phyloP scores from a whole-genome alignment of 306 rosid genomes.

The Quercus variabilis region DNA sequence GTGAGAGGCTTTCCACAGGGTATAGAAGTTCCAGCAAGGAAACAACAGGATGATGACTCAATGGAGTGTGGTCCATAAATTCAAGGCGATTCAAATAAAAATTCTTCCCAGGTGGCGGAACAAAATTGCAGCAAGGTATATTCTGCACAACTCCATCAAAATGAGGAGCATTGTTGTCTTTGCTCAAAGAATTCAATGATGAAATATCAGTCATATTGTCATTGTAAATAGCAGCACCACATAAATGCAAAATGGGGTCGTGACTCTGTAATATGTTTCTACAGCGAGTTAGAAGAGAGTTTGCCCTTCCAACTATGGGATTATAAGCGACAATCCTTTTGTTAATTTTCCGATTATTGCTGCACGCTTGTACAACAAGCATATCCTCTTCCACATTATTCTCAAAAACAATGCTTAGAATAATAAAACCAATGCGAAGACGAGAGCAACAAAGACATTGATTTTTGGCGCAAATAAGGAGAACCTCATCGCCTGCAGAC shows the following conservation, averaged over 20 bases:
- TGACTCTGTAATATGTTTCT: slow-evolving; percentile 47
- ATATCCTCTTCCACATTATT: too few relatives aligned
- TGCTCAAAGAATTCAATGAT: slow-evolving; percentile 5
- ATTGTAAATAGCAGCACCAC: background rate
- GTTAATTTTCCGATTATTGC: slow-evolving; percentile 28
- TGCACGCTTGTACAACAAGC: too few relatives aligned
- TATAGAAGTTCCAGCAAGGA: slow-evolving; percentile 66
- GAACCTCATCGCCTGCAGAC: slow-evolving; percentile 50
- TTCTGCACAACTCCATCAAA: slow-evolving; percentile 20
- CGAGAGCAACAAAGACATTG: slow-evolving; percentile 21
- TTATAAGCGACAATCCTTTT: slow-evolving; percentile 55
- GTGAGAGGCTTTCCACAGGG: slow-evolving; percentile 59
- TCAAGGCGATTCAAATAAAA: slow-evolving; percentile 63
- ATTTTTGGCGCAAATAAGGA: slow-evolving; percentile 41
- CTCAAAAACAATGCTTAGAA: slow-evolving; percentile 34
- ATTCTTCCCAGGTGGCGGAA: slow-evolving; percentile 59
- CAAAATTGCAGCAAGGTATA: background rate
- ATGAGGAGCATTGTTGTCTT: slow-evolving; percentile 21
- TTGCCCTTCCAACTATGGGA: slow-evolving; percentile 35
- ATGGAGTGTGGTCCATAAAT: slow-evolving; percentile 22
- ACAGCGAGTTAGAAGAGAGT: slow-evolving; percentile 41
- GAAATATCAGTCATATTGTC: slow-evolving; percentile 8
- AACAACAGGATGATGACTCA: slow-evolving; percentile 25
- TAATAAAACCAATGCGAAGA: slow-evolving; percentile 51
- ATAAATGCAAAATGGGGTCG: slow-evolving; percentile 47